Evolutionary conservation across 305 asterid genomes (phyloP).

Genomic region (Fraxinus xanthoxyloides): DNA sequence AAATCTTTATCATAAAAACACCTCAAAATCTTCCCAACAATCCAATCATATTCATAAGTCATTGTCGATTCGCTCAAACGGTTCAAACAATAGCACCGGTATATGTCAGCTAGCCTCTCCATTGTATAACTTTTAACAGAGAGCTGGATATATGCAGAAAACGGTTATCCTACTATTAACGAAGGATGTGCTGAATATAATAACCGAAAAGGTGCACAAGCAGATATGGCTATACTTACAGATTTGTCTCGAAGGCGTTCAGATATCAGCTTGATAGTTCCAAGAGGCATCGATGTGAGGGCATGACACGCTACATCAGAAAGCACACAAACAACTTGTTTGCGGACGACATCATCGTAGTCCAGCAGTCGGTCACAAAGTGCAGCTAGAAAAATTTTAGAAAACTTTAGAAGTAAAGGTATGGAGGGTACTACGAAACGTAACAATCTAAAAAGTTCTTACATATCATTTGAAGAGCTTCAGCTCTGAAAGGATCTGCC

Average conservation of each 20-base stretch:
- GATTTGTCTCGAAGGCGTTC: constrained; percentile 98
- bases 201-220: constrained; percentile 8
- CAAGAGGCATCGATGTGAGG: constrained; percentile 63
- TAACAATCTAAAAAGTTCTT: constrained; percentile 34
- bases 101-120: constrained; percentile 91
- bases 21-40: constrained; percentile 82
- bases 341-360: constrained; percentile 87
- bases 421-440: constrained; percentile 6
- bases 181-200: constrained; percentile 12
- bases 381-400: constrained; percentile 60
- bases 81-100: constrained; percentile 61
- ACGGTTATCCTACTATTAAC: constrained; percentile 24
- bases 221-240: constrained; percentile 47
- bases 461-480: constrained; percentile 82
- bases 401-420: constrained; percentile 31
- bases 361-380: constrained; percentile 86
- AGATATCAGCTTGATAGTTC: constrained; percentile 74
- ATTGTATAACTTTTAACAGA: constrained; percentile 80
- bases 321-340: constrained; percentile 80
- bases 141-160: constrained; percentile 53
- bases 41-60: constrained; percentile 76
- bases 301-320: constrained; percentile 80
- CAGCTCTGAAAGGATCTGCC: constrained; percentile 68
- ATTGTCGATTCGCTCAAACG: constrained; percentile 34
- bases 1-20: constrained; percentile 98